A percentile compares a stretch with the other conserved stretches of the same genome.
phyloP scores from a whole-genome alignment of 768 basidiomycete species.

The Mycena kentingensis region DNA sequence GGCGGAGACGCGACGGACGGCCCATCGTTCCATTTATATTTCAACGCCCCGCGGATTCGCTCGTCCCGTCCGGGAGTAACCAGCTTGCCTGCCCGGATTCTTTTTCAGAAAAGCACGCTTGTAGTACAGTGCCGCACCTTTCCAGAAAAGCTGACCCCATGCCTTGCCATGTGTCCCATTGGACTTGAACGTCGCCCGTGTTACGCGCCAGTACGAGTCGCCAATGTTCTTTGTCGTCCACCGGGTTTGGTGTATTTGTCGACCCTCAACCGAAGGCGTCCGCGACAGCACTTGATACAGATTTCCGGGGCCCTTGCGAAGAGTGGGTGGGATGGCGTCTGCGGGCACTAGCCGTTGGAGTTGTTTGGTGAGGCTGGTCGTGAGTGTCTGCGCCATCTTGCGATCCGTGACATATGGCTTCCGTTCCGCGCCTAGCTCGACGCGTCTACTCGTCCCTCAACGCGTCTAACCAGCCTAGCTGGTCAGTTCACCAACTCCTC shows the following conservation, averaged over 20 bases:
- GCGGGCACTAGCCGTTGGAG: slow-evolving; percentile 60
- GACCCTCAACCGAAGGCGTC: slow-evolving; percentile 65
- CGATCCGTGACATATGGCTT: background rate
- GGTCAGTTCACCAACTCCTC: slow-evolving; percentile 78
- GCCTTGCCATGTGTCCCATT: slow-evolving; percentile 79
- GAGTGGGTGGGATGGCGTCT: slow-evolving; percentile 56
- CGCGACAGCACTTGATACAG: slow-evolving; percentile 75
- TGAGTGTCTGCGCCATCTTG: slow-evolving; percentile 26
- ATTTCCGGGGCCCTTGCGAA: slow-evolving; percentile 58
- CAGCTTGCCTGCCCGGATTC: slow-evolving; percentile 48
- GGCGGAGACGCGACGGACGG: slow-evolving; percentile 40
- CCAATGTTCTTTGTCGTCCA: slow-evolving; percentile 71
- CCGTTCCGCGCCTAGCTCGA: slow-evolving; percentile 18
- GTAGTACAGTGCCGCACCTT: slow-evolving; percentile 70
- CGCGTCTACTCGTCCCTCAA: slow-evolving; percentile 37
- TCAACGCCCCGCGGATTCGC: slow-evolving; percentile 68
- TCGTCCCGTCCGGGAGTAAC: slow-evolving; percentile 59
- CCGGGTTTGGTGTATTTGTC: slow-evolving; percentile 68
- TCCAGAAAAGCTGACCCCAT: slow-evolving; percentile 82
- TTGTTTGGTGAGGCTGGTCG: slow-evolving; percentile 40
- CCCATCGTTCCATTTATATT: slow-evolving; percentile 73
- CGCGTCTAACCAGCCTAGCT: slow-evolving; percentile 58
- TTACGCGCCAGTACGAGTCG: slow-evolving; percentile 76
- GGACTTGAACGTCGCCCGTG: slow-evolving; percentile 67
- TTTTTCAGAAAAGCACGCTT: background rate